Evolutionary conservation across 768 basidiomycete genomes (phyloP), one percentile per base, ranked within the genome.

Genomic region (Auricularia heimuer): DNA sequence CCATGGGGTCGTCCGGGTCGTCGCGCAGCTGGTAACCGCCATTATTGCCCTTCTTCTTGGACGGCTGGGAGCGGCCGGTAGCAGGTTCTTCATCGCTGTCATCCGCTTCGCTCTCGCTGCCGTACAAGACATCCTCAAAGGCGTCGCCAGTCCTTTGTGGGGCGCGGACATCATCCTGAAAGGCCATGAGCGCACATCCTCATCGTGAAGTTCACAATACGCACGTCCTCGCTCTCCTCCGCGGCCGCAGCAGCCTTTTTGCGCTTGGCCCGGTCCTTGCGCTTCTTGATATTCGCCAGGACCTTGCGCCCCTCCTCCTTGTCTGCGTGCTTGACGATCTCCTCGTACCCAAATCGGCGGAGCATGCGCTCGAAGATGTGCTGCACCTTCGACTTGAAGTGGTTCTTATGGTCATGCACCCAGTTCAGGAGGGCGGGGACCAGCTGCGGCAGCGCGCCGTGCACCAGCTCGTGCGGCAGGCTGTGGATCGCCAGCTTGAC

Each of bases 401-500:
- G 97, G 71, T 98, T 98, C 74, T 96, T 96, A 77, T 98, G 96
- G 72, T 98, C 95, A 72, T 97, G 94, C 4, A 93, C 92, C 94
- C 97, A 96, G 58, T 81, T 81, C 39, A 98, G 79, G 12, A 99
- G 81, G 0, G 88, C 89, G 0, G 93, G 91, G 0, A 98, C 91
- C 29, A 98, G 80, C 29, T 80, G 80, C 33, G 81, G 79, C 8
- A 99, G 80, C 69, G 95, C 87, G 0, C 89, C 90, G n/a, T 82
- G 82, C 56, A 97, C 78, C 66, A 92, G 75, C 3, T 88, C 82
- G 0, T 79, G 69, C 0, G 94, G 82, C 33, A 98, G 81, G 0
- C 92, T 88, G 71, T 98, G 94, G 67, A 95, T 87, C 7, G 88
- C 86, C 51, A 99, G 88, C 73, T 98, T 98, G 76, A 96, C 79